Evolutionary conservation across 2,329 filamentous ascomycete genomes (phyloP), one percentile per base, ranked within the genome.

Genomic region (Pezicula carpinea): DNA sequence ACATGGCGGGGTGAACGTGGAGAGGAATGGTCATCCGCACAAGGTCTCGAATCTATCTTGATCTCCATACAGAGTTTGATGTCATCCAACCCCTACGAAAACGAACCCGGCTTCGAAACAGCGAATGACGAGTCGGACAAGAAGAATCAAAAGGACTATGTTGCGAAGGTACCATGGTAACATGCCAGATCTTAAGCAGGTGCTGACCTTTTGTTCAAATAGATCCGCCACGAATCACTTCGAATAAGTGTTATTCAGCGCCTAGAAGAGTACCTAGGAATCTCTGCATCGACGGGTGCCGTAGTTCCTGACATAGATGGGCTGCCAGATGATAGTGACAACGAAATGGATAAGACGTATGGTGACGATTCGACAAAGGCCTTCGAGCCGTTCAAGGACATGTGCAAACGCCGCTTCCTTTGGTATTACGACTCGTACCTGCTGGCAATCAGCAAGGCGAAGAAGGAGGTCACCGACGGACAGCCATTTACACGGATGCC

Each of bases 41-140:
- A 97, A 65, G 92, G 93, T 6, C 74, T 99, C 1, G 93, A 97
- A 65, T 97, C 92, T 1, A 89, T 97, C 41, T 69, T 99, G 40
- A 80, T 97, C 44, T 97, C 92, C 5, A 96, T 99, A 48, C 93
- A 99, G 67, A 96, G 91, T 65, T 74, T 99, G 38, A 91, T 99
- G 85, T 96, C 90, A 1, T 71, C 81, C 22, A 96, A 96, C 58
- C 93, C 92, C 0, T 97, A 96, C 67, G 89, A 93, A 63, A 96
- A 97, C 59, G 93, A 99, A 64, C 93, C 93, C 1, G 93, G 93
- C 5, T 96, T 89, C 58, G 92, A 97, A 64, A 78, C 86, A 50
- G 79, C 83, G 11, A 85, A 84, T 39, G 75, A 79, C 7, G 69
- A 75, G 1, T 69, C 75, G 4, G 89, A 95, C 64, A 85, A 87